Conservation (phyloP, 371 early-diverging fungal genomes). For the Zychaea mexicana region DNA sequence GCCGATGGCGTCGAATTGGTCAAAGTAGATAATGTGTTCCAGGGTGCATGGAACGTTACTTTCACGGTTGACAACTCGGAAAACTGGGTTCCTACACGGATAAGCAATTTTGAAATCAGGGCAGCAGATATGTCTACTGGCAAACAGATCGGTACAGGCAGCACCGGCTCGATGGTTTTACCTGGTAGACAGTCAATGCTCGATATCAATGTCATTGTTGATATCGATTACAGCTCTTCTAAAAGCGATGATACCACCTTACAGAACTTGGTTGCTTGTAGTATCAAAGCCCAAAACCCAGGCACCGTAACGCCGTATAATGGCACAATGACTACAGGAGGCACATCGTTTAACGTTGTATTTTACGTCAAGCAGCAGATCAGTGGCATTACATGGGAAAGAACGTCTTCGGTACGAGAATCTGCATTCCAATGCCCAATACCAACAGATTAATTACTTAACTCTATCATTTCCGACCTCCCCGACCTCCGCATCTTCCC, state of each 20-base stretch:
- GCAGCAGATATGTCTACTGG: slow-evolving; percentile 13
- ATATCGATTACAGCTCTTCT: slow-evolving; percentile 16
- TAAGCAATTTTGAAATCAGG: slow-evolving; percentile 14
- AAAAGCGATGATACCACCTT: slow-evolving; percentile 9
- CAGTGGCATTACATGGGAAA: slow-evolving; percentile 30
- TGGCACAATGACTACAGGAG: not conserved
- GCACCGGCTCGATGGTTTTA: slow-evolving; percentile 19
- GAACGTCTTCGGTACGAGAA: slow-evolving; percentile 19
- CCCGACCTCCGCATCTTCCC: not conserved
- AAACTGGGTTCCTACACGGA: slow-evolving; percentile 30
- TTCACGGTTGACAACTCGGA: slow-evolving; percentile 23
- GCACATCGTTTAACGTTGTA: slow-evolving; percentile 16
- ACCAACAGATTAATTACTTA: not conserved
- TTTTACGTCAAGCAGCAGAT: slow-evolving; percentile 32
- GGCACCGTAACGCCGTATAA: not conserved
- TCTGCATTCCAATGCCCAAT: slow-evolving; percentile 27
- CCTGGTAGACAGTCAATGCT: not conserved
- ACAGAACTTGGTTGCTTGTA: not conserved
- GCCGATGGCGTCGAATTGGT: not conserved
- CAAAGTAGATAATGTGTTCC: not conserved
- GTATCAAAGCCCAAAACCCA: not conserved
- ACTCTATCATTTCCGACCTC: not conserved
- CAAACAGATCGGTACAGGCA: slow-evolving; percentile 18
- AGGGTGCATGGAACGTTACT: slow-evolving; percentile 21
- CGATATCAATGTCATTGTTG: slow-evolving; percentile 8